Percentiles rank a stretch among this genome's conserved stretches.
Conservation (phyloP, 306 rosid species). For the Urtica urens region DNA sequence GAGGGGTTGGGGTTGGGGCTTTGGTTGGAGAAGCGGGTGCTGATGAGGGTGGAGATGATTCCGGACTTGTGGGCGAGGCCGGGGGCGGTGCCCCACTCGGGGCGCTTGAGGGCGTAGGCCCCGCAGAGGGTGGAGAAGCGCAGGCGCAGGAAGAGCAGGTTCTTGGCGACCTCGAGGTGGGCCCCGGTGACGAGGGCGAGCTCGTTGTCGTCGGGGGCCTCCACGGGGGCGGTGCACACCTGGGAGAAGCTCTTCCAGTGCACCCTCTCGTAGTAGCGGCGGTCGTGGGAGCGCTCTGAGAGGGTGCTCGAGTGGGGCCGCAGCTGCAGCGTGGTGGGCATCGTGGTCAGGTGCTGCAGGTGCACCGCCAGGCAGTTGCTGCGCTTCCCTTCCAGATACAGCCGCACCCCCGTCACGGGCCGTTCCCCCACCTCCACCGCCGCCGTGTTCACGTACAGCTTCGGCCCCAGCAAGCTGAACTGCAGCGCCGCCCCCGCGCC, state of each 20-base stretch:
- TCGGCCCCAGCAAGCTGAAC: slow-evolving; percentile 88
- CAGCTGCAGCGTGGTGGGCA: slow-evolving; percentile 57
- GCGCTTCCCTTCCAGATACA: slow-evolving; percentile 75
- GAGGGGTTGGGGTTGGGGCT: slow-evolving; percentile 52
- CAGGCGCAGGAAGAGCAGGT: slow-evolving; percentile 54
- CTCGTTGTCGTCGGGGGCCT: slow-evolving; percentile 55
- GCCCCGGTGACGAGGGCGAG: slow-evolving; percentile 66
- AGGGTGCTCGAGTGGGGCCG: slow-evolving; percentile 23
- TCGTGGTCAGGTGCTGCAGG: slow-evolving; percentile 79
- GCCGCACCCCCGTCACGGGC: slow-evolving; percentile 81
- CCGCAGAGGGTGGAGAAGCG: slow-evolving; percentile 40
- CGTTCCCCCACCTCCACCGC: slow-evolving; percentile 69
- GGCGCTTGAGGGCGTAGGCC: slow-evolving; percentile 21
- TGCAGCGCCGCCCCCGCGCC: slow-evolving; percentile 54
- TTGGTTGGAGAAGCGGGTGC: slow-evolving; percentile 58
- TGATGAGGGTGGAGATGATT: slow-evolving; percentile 60
- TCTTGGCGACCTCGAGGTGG: slow-evolving; percentile 58
- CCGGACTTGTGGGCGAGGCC: slow-evolving; percentile 72
- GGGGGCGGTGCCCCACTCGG: slow-evolving; percentile 70
- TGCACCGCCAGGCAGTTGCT: slow-evolving; percentile 75
- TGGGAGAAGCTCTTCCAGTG: slow-evolving; percentile 91
- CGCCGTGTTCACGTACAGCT: slow-evolving; percentile 65
- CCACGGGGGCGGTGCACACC: slow-evolving; percentile 77
- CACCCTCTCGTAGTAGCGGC: slow-evolving; percentile 68
- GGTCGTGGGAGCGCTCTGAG: slow-evolving; percentile 29